Evolutionary conservation across 345 rosid species (phyloP).

Genomic region (Capsella bursapastoris): DNA sequence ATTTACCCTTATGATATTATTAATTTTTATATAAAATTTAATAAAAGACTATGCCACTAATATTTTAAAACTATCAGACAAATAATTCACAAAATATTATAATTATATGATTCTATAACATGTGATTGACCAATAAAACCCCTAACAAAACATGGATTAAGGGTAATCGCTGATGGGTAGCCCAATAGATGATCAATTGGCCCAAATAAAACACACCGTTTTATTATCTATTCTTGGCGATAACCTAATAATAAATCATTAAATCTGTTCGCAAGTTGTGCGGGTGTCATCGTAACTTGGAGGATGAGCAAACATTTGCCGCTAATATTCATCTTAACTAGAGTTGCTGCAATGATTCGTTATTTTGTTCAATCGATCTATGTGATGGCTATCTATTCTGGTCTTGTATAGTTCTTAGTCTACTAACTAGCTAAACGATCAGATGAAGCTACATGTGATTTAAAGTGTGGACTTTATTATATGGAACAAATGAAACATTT

Average conservation of each 20-base stretch:
- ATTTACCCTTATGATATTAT: no score
- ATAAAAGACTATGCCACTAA: no score
- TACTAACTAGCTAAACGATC: no score
- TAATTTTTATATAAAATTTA: no score
- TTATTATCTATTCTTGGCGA: neutral
- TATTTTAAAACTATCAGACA: no score
- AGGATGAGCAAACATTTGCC: neutral
- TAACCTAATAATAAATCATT: neutral
- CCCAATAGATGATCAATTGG: neutral
- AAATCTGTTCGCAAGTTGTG: neutral
- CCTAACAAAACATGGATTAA: neutral
- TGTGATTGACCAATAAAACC: neutral
- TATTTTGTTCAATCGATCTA: no score
- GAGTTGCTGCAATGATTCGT: neutral
- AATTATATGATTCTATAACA: neutral
- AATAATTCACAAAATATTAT: neutral
- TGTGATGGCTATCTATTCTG: constrained; percentile 21
- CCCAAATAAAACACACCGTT: neutral
- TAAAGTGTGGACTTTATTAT: no score
- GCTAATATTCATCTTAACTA: neutral
- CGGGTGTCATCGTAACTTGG: neutral
- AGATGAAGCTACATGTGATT: no score
- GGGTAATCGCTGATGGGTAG: neutral
- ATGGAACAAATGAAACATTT: no score
- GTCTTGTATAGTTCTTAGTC: neutral